Percentiles rank a stretch among this genome's conserved stretches.
These are phyloP conservation scores for Mucor saturninus DNA, from an alignment of 371 early-diverging fungal species.

Conservation along the genomic window DNA sequence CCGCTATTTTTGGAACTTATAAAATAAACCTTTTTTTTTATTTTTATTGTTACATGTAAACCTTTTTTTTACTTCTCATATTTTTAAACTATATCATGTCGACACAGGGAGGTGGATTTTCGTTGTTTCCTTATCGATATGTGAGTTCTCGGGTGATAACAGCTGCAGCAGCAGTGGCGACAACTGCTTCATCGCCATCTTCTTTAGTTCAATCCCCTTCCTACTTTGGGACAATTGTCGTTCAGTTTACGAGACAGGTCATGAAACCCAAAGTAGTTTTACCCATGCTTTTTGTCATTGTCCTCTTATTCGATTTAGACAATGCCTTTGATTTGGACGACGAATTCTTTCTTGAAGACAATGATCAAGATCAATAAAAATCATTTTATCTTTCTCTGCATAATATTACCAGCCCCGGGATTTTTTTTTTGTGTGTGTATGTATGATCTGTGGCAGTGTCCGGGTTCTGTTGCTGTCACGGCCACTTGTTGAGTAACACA, in stretches of 20 bases:
- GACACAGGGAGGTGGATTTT: slow-evolving; percentile 15
- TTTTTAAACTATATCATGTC: slow-evolving; percentile 5
- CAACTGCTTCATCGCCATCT: slow-evolving; percentile 3
- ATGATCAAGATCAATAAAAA: slow-evolving; percentile 6
- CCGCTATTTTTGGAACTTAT: not conserved
- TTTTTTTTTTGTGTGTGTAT: no score
- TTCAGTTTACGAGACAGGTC: slow-evolving; percentile 47
- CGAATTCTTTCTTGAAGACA: slow-evolving; percentile 22
- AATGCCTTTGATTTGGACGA: slow-evolving; percentile 50
- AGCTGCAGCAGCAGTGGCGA: slow-evolving; percentile 23
- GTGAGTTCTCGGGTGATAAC: slow-evolving; percentile 31
- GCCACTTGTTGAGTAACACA: no score
- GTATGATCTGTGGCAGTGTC: no score
- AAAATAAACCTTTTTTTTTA: not conserved
- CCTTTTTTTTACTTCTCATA: slow-evolving; percentile 1
- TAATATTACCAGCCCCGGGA: no score
- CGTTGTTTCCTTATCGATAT: slow-evolving; percentile 32
- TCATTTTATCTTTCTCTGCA: not conserved
- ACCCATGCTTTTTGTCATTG: slow-evolving; percentile 44
- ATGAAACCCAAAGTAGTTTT: slow-evolving; percentile 43
- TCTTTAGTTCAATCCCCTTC: slow-evolving; percentile 27
- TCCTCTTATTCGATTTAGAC: slow-evolving; percentile 50
- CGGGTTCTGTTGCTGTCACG: no score
- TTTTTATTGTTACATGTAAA: not conserved
- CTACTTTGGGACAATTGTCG: slow-evolving; percentile 39